These are phyloP conservation scores for Solanum rostratum DNA, from an alignment of 257 asterid species.

Conservation along the genomic window DNA sequence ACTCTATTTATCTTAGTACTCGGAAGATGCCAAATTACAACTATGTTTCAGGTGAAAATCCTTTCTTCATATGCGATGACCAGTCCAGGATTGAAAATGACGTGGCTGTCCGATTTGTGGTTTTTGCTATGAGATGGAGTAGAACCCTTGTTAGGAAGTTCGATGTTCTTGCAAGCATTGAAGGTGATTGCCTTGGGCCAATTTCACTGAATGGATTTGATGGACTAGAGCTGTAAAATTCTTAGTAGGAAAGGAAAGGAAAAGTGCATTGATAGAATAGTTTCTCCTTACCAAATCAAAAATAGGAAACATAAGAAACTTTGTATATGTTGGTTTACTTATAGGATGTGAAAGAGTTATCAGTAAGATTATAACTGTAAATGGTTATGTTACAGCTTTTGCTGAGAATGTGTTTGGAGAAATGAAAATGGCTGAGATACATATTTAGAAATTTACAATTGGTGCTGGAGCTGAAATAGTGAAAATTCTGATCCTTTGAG, in stretches of 20 bases:
- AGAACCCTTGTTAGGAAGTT: constrained; percentile 33
- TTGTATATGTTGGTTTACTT: neutral
- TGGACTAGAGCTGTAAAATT: constrained; percentile 31
- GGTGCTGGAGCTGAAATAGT: neutral
- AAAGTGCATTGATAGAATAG: neutral
- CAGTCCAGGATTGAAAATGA: constrained; percentile 52
- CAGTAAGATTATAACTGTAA: neutral
- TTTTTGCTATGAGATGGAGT: constrained; percentile 46
- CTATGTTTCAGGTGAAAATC: constrained; percentile 21
- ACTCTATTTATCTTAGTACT: constrained; percentile 30
- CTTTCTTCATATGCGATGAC: constrained; percentile 28
- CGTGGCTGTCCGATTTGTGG: constrained; percentile 36
- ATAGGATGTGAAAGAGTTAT: neutral
- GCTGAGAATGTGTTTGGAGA: neutral
- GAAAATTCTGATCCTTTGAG: neutral
- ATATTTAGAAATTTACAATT: neutral
- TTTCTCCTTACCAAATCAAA: neutral
- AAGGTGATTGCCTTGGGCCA: constrained; percentile 64
- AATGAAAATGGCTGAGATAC: neutral
- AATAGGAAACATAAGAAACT: neutral
- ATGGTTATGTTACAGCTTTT: neutral
- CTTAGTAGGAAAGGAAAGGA: neutral
- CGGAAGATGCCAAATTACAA: constrained; percentile 44
- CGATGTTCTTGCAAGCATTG: constrained; percentile 49
- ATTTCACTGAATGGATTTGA: constrained; percentile 52